Evolutionary conservation across 768 basidiomycete species (phyloP), one percentile per base, ranked within the genome.

Genomic region (Collybiopsis luxurians): DNA sequence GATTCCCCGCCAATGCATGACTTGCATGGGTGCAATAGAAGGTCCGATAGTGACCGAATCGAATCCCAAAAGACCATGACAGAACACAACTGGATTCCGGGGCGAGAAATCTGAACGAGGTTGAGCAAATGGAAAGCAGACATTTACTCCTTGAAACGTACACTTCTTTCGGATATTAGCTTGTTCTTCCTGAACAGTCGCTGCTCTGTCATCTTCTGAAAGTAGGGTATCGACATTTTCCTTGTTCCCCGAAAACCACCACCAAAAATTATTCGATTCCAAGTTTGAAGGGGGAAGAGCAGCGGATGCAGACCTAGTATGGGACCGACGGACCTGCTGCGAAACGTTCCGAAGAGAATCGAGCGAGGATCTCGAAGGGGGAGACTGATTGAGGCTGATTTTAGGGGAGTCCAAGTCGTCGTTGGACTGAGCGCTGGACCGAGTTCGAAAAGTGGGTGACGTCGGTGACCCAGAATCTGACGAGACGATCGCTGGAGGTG

Each of bases 1-100:
- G 61, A 99, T 96, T 6, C 97, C 97, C 36, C 96, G 83, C 97
- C 97, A 99, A 69, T 99, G 95, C 2, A 89, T 80, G 40, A 99
- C 92, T 65, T 95, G 86, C 15, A 98, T 64, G 3, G 92, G 86
- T 12, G 87, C 85, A 56, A 88, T 90, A 44, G 87, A 74, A 2
- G 81, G 85, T 1, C 90, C 89, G 23, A 93, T 87, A 2, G 84
- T 89, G 62, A 95, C 82, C 0, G 85, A 87, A 67, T 95, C 92
- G 61, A 95, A 95, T 1, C 93, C 92, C 7, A 98, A 79, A 1
- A 97, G 80, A 9, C 95, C 96, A 67, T 98, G 96, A 63, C 96
- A 98, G 71, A 98, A 98, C 1, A 98, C 89, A 44, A 98, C 72
- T 0, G 96, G 96, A 60, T 92, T 84, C 57, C 81, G 81, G 0